Evolutionary conservation across 1,139 yeast species (phyloP).

Genomic region (Hemisphaericaspora subhashii): DNA sequence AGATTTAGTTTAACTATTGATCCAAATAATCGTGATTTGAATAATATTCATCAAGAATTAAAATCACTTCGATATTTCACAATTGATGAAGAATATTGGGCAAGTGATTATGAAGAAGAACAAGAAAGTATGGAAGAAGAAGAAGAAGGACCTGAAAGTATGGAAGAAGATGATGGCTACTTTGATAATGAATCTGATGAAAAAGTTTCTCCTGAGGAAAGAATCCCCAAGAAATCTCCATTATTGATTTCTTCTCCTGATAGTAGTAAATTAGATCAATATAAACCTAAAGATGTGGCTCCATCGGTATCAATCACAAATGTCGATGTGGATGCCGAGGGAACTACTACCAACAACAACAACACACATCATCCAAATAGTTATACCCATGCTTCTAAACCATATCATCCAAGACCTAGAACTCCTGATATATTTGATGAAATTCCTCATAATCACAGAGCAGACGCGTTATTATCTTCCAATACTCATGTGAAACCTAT

Average conservation of each 20-base stretch:
- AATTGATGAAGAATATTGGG: conserved; percentile 73
- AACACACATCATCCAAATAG: background rate
- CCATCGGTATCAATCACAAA: conserved; percentile 4
- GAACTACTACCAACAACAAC: background rate
- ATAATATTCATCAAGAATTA: conserved; percentile 59
- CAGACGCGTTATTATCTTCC: conserved; percentile 46
- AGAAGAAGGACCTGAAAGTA: conserved; percentile 19
- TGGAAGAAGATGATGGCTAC: conserved; percentile 8
- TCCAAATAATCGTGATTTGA: conserved; percentile 79
- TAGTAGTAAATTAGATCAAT: background rate
- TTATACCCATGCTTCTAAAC: background rate
- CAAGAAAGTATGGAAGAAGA: conserved; percentile 32
- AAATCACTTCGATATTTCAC: conserved; percentile 67
- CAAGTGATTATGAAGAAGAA: conserved; percentile 46
- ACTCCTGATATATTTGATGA: conserved; percentile 7
- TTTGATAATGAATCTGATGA: conserved; percentile 12
- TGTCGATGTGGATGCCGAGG: background rate
- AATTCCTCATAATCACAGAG: conserved; percentile 45
- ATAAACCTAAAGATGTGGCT: conserved; percentile 2
- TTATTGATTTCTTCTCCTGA: conserved; percentile 1
- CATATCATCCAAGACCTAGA: background rate
- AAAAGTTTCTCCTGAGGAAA: conserved; percentile 8
- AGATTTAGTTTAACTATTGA: conserved; percentile 79
- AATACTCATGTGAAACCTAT: conserved; percentile 45
- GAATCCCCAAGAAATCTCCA: conserved; percentile 1